Base-by-base conservation (phyloP, 768 basidiomycete species). In the Chalciporus chontae region DNA sequence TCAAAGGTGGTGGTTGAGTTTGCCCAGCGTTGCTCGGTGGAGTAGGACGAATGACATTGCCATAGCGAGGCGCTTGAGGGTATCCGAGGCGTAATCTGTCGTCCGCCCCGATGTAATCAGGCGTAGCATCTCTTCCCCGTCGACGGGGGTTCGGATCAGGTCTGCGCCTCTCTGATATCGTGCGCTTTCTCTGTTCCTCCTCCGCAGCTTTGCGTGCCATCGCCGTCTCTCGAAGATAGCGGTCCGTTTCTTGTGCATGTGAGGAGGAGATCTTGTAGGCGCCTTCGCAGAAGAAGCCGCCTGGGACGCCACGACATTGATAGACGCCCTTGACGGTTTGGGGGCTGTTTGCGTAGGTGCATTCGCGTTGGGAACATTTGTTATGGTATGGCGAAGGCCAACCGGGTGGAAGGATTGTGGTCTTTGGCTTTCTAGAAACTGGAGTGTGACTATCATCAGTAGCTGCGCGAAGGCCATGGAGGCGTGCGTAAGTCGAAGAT, bases 351-450 rank as follows among this genome's bases (percentile, higher is more conserved):
- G 70, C 56, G 37, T 56, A 63, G 37, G 53, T 60, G 44, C 70
- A 71, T n/a, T 60, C 64, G 37, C 36, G 63, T 37, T 68, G 61
- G 43, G 63, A 64, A 31, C 70, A 71, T 47, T 68, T 72, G 57
- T 70, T 67, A 44, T 72, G 71, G 47, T 58, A 69, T 8, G 59
- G 59, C 8, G 71, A 71, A 17, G 70, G 70, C 71, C 71, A 71
- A 34, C 59, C 60, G 3, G 64, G 48, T 1, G 69, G 69, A 5
- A 66, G 57, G 2, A 60, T 52, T 23, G 57, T 50, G 19, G 52
- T 31, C 32, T 71, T 71, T 36, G 64, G 58, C 23, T 63, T 70
- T 54, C 43, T 63, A 40, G 53, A 64, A 44, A 71, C 68, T 71
- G 32, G 15, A 43, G 27, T 21, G 18, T n/a, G 24, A 7, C 43